Evolutionary conservation across 1,284 basidiomycete genomes (phyloP).

Genomic region (Leccinum fuscescens): DNA sequence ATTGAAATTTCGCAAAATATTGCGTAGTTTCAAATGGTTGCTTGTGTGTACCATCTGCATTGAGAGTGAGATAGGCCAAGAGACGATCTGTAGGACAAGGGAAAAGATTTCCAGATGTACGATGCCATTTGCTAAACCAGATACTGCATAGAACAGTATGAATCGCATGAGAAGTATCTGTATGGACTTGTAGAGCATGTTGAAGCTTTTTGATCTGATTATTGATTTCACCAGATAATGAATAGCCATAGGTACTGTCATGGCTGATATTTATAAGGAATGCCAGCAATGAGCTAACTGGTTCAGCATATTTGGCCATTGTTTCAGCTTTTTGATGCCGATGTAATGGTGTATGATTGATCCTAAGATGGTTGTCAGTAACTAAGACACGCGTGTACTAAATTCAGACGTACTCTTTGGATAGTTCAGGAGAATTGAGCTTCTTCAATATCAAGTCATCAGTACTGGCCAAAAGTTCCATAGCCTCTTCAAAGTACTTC

Average conservation of each 20-base stretch:
- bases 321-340: background rate
- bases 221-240: background rate
- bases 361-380: background rate
- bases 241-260: background rate
- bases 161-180: background rate
- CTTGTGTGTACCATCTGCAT: background rate
- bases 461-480: background rate
- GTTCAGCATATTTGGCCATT: background rate
- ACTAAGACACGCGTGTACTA: background rate
- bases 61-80: background rate
- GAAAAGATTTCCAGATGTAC: background rate
- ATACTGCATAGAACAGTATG: background rate
- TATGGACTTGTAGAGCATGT: background rate
- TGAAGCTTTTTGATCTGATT: background rate
- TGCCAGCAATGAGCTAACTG: background rate
- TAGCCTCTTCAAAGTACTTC: background rate
- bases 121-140: background rate
- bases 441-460: background rate
- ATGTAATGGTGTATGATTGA: background rate
- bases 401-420: background rate
- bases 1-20: background rate
- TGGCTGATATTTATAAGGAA: background rate
- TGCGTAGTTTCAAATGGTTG: background rate
- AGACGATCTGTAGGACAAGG: slow-evolving; percentile 1
- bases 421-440: background rate